Percentiles rank a stretch among this genome's conserved stretches.
Evolutionary conservation across 164 flowering plant species (phyloP).

Genomic region (Vitis labrusca): DNA sequence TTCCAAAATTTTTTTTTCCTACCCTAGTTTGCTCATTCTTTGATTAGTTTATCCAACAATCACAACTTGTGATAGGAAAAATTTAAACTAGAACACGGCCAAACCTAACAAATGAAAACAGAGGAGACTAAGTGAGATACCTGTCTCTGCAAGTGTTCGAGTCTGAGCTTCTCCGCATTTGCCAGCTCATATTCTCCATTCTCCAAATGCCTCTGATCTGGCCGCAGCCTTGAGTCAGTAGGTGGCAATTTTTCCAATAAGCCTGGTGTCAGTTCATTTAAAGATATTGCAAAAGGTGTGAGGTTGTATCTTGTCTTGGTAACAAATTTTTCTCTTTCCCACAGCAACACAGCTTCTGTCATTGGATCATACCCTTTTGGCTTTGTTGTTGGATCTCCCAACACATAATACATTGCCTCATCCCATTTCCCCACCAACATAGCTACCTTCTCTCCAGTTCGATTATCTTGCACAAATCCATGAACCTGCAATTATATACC

Average conservation of each 20-base stretch:
- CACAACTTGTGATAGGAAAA: too few species aligned
- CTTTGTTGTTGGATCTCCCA: constrained; percentile 90
- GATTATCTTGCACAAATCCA: constrained; percentile 96
- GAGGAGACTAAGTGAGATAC: constrained; percentile 25
- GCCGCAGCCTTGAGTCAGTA: constrained; percentile 95
- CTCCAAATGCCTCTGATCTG: constrained; percentile 91
- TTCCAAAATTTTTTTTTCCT: too few species aligned
- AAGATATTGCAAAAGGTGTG: constrained; percentile 90
- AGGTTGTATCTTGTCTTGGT: constrained; percentile 92
- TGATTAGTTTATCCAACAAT: too few species aligned
- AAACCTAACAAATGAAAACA: background rate
- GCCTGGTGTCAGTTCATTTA: constrained; percentile 88
- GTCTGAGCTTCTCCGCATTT: constrained; percentile 90
- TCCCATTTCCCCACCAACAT: constrained; percentile 98
- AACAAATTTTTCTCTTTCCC: constrained; percentile 85
- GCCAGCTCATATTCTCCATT: constrained; percentile 96
- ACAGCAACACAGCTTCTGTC: constrained; percentile 89
- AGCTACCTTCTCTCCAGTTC: constrained; percentile 92
- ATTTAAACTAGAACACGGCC: background rate
- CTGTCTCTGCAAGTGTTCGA: constrained; percentile 93
- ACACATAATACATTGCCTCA: constrained; percentile 95
- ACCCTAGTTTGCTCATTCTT: too few species aligned
- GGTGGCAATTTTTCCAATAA: constrained; percentile 78
- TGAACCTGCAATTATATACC: constrained; percentile 57
- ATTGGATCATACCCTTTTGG: constrained; percentile 97